These are phyloP conservation scores for Fraxinus pennsylvanica DNA, from an alignment of 257 asterid genomes.

Conservation along the genomic window DNA sequence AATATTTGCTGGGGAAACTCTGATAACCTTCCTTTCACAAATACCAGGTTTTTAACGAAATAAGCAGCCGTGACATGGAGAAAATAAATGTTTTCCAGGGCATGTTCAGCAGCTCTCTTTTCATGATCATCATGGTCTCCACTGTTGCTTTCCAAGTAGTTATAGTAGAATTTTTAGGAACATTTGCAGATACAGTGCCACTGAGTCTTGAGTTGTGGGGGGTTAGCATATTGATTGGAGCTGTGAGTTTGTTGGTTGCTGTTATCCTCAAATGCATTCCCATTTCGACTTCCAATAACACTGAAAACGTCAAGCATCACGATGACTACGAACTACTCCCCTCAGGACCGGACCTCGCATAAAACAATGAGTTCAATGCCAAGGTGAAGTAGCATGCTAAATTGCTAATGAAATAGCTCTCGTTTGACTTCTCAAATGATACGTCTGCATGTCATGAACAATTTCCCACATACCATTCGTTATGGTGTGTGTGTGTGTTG, in stretches of 20 bases:
- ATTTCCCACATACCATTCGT: too few relatives aligned
- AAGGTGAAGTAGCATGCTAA: background rate
- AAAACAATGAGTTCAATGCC: constrained; percentile 19
- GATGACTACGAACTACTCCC: constrained; percentile 75
- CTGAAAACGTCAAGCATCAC: constrained; percentile 34
- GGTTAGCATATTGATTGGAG: constrained; percentile 56
- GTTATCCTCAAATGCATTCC: constrained; percentile 65
- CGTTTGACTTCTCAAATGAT: too few relatives aligned
- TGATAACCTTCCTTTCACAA: background rate
- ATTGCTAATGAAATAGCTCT: too few relatives aligned
- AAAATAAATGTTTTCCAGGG: constrained; percentile 64
- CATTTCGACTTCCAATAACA: constrained; percentile 23
- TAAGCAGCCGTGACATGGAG: constrained; percentile 88
- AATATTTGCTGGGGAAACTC: background rate
- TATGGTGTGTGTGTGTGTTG: too few relatives aligned
- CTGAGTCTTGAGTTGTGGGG: constrained; percentile 56
- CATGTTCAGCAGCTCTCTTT: constrained; percentile 64
- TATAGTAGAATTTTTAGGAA: constrained; percentile 65
- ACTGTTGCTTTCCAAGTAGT: constrained; percentile 67
- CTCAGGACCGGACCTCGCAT: constrained; percentile 69
- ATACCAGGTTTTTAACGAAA: constrained; percentile 72
- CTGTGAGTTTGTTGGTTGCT: constrained; percentile 49
- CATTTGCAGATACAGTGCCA: constrained; percentile 63
- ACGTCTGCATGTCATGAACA: too few relatives aligned
- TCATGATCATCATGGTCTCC: constrained; percentile 46